A percentile compares a stretch with the other conserved stretches of the same genome.
Evolutionary conservation across 2,329 filamentous ascomycete genomes (phyloP).

Genomic region (Ploettnerulaceae sp.): DNA sequence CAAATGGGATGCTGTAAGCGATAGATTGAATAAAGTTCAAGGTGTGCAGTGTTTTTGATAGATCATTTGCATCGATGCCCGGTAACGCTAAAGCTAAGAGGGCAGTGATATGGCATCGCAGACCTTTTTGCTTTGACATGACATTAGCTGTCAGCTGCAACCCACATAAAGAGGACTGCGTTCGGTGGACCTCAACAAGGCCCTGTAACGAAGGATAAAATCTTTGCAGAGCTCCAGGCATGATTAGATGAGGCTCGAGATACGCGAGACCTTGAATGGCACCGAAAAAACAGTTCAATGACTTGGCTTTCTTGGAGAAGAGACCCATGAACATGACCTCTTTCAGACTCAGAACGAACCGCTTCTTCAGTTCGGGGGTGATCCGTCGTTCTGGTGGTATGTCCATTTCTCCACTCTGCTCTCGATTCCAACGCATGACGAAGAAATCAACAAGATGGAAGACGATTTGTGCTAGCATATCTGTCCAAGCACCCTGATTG

Average conservation of each 20-base stretch:
- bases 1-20: constrained; percentile 92
- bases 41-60: constrained; percentile 93
- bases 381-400: constrained; percentile 75
- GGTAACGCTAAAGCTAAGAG: constrained; percentile 88
- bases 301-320: constrained; percentile 89
- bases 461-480: constrained; percentile 80
- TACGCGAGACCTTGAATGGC: constrained; percentile 86
- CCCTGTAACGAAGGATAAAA: constrained; percentile 98
- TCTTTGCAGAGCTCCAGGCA: constrained; percentile 87
- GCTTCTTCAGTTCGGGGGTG: constrained; percentile 72
- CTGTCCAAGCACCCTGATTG: constrained; percentile 90
- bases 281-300: constrained; percentile 87
- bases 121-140: constrained; percentile 92
- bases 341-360: constrained; percentile 82
- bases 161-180: constrained; percentile 86
- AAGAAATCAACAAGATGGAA: constrained; percentile 95
- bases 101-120: constrained; percentile 91
- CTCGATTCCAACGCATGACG: constrained; percentile 94
- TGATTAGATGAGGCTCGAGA: constrained; percentile 83
- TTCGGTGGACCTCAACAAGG: constrained; percentile 93
- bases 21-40: constrained; percentile 93
- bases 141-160: constrained; percentile 88
- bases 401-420: constrained; percentile 87
- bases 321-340: constrained; percentile 98
- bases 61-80: constrained; percentile 94